Conservation (phyloP, 1,139 yeast genomes). For the Geotrichum carabidarum region DNA sequence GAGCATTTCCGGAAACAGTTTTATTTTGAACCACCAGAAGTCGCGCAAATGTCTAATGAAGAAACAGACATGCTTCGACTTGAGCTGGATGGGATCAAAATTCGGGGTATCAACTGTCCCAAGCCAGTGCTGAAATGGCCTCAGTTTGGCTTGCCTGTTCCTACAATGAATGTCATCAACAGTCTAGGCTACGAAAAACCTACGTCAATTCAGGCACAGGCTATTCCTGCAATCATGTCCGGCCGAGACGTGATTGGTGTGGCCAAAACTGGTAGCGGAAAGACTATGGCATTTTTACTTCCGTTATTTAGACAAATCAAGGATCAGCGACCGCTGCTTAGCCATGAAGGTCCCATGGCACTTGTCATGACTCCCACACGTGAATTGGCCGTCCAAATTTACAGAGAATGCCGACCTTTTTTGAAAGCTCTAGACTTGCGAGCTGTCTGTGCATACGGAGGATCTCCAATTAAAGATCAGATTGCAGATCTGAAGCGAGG, state of each 20-base stretch:
- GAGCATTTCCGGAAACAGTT: conserved; percentile 58
- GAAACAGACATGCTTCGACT: conserved; percentile 55
- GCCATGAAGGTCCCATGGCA: conserved; percentile 71
- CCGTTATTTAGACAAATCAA: conserved; percentile 81
- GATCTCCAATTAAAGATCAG: conserved; percentile 76
- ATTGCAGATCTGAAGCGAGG: conserved; percentile 77
- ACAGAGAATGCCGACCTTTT: conserved; percentile 60
- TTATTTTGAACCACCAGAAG: conserved; percentile 59
- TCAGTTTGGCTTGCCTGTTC: conserved; percentile 69
- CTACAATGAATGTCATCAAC: conserved; percentile 50
- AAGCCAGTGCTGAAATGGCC: conserved; percentile 74
- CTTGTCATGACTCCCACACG: conserved; percentile 86
- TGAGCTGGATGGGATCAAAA: conserved; percentile 57
- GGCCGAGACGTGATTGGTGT: conserved; percentile 90
- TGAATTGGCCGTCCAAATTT: conserved; percentile 83
- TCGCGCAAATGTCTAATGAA: conserved; percentile 43
- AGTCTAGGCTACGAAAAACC: conserved; percentile 57
- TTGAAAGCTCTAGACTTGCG: conserved; percentile 47
- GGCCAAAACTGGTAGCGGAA: conserved; percentile 96
- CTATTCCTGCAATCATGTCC: conserved; percentile 83
- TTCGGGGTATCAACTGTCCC: conserved; percentile 56
- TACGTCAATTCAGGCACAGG: conserved; percentile 87
- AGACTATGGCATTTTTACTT: conserved; percentile 79
- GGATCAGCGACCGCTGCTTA: conserved; percentile 56
- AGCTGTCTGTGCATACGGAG: conserved; percentile 90